phyloP scores from a whole-genome alignment of 371 early-diverging fungal species.

The Aphelidium insulamus region DNA sequence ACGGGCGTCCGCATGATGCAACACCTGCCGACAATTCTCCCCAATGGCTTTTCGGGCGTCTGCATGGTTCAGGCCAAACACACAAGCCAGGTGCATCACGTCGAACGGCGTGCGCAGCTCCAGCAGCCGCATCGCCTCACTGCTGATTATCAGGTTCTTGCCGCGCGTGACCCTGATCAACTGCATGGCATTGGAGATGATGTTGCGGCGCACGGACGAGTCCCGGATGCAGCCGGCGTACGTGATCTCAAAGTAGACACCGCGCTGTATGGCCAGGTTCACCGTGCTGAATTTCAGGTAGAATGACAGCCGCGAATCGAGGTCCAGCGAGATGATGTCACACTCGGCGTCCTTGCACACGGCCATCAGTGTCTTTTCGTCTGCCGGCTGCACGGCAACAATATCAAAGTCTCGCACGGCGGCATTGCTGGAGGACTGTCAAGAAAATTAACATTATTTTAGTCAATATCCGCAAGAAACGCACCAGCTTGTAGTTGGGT shows the following conservation, averaged over 20 bases:
- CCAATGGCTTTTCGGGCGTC: slow-evolving; percentile 5
- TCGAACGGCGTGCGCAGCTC: slow-evolving; percentile 66
- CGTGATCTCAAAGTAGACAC: slow-evolving; percentile 67
- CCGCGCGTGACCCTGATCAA: slow-evolving; percentile 64
- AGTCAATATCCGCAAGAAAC: no score
- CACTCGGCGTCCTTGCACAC: slow-evolving; percentile 55
- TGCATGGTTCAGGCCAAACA: neutral
- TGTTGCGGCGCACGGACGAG: slow-evolving; percentile 23
- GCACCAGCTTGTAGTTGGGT: no score
- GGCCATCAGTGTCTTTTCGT: slow-evolving; percentile 45
- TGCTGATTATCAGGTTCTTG: slow-evolving; percentile 60
- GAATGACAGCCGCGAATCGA: slow-evolving; percentile 43
- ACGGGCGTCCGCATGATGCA: no score
- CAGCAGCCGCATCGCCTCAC: slow-evolving; percentile 49
- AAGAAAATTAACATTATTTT: neutral
- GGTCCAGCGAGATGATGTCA: slow-evolving; percentile 73
- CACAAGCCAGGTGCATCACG: slow-evolving; percentile 61
- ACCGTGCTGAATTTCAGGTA: slow-evolving; percentile 40
- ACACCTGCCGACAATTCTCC: slow-evolving; percentile 11
- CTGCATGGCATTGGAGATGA: slow-evolving; percentile 47
- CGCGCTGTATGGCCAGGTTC: slow-evolving; percentile 44
- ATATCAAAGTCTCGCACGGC: slow-evolving; percentile 40
- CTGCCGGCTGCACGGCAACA: slow-evolving; percentile 55
- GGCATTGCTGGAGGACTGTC: slow-evolving; percentile 21
- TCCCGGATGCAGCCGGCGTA: slow-evolving; percentile 50